Percentiles rank a stretch among this genome's conserved stretches.
These are phyloP conservation scores for Boletus fagicola DNA, from an alignment of 768 basidiomycete species.

Conservation along the genomic window DNA sequence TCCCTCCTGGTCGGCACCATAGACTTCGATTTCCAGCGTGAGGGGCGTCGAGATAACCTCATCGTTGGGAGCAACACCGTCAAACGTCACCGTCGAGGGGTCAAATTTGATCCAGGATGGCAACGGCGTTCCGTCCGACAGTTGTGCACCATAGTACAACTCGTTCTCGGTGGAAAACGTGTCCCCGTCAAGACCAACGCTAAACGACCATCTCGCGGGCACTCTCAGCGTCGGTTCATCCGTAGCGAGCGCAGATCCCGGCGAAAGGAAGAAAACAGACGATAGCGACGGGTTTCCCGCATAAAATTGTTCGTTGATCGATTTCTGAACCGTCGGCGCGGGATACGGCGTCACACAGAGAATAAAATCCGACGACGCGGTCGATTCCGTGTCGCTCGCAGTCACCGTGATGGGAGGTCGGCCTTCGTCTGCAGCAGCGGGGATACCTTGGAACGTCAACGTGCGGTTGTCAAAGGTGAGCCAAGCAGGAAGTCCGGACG, in stretches of 20 bases:
- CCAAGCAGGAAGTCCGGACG: constrained; percentile 69
- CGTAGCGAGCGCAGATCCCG: constrained; percentile 53
- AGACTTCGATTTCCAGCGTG: constrained; percentile 52
- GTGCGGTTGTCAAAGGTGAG: constrained; percentile 63
- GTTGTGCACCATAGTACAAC: constrained; percentile 63
- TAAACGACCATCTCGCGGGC: constrained; percentile 85
- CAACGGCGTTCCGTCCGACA: constrained; percentile 63
- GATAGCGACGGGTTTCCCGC: constrained; percentile 62
- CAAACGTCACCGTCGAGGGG: constrained; percentile 63
- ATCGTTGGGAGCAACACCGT: constrained; percentile 68
- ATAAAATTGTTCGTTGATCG: constrained; percentile 61
- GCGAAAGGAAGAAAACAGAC: constrained; percentile 69
- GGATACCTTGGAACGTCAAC: constrained; percentile 67
- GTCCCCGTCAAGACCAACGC: constrained; percentile 71
- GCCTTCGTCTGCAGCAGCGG: constrained; percentile 61
- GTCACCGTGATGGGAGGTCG: constrained; percentile 57
- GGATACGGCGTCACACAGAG: constrained; percentile 56
- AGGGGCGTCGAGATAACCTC: constrained; percentile 38
- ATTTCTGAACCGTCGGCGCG: constrained; percentile 50
- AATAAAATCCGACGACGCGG: constrained; percentile 51
- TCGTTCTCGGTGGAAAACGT: constrained; percentile 53
- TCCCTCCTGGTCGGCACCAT: constrained; percentile 71
- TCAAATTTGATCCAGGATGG: constrained; percentile 80
- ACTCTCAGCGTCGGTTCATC: constrained; percentile 62
- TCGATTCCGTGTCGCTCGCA: constrained; percentile 53